phyloP scores from a whole-genome alignment of 2,329 filamentous ascomycete species.

The Ceratocystis cacaofunesta region DNA sequence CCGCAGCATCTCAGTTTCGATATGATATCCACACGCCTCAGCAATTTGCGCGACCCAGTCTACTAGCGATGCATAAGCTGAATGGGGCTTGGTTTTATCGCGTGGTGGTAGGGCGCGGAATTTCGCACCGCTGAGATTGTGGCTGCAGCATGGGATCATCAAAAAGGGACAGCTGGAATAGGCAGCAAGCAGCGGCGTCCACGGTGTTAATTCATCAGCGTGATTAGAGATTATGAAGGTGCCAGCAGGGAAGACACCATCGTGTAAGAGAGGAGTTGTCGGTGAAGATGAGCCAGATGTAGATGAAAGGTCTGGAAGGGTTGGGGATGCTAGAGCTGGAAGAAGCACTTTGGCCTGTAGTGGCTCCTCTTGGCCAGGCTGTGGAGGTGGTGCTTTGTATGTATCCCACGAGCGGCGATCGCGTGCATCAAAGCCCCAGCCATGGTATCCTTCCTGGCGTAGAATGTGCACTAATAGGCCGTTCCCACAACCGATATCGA shows the following conservation, averaged over 20 bases:
- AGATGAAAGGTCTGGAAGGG: constrained; percentile 10
- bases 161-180: constrained; percentile 69
- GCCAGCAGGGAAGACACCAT: constrained; percentile 52
- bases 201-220: constrained; percentile 86
- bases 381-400: constrained; percentile 34
- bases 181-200: constrained; percentile 79
- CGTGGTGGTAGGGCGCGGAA: constrained; percentile 52
- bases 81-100: constrained; percentile 29
- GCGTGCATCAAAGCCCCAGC: constrained; percentile 89
- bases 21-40: constrained; percentile 54
- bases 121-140: constrained; percentile 59
- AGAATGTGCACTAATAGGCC: constrained; percentile 79
- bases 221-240: constrained; percentile 97
- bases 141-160: constrained; percentile 89
- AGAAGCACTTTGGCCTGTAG: constrained; percentile 36
- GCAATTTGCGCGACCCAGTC: constrained; percentile 61
- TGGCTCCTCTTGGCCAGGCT: constrained; percentile 17
- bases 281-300: constrained; percentile 4
- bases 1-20: constrained; percentile 72
- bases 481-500: constrained; percentile 93
- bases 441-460: constrained; percentile 61
- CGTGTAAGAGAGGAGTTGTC: constrained; percentile 26
- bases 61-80: constrained; percentile 71
- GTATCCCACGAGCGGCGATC: constrained; percentile 67
- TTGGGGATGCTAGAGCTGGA: constrained; percentile 28